phyloP scores from a whole-genome alignment of 352 stramenopile species.

The Saprolegnia diclina region DNA sequence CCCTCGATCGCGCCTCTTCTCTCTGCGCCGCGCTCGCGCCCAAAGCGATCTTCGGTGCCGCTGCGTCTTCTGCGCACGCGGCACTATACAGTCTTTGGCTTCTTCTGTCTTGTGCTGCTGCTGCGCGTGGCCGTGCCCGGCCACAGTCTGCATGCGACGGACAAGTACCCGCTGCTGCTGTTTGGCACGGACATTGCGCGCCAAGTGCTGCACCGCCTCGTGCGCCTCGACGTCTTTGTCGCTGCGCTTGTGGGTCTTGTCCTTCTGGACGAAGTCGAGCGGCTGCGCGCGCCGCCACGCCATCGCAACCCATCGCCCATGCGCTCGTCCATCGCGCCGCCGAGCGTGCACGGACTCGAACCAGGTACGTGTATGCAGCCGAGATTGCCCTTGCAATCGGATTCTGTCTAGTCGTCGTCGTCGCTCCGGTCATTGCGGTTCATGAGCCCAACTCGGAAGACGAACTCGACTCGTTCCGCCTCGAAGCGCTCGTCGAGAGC shows the following conservation, averaged over 20 bases:
- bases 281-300: neutral
- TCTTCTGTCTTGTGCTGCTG: constrained; percentile 20
- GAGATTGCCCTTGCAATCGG: neutral
- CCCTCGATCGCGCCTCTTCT: neutral
- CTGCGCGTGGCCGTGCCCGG: constrained; percentile 4
- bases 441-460: neutral
- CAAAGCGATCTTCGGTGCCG: constrained; percentile 33
- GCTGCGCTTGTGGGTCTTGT: constrained; percentile 13
- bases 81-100: constrained; percentile 21
- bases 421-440: neutral
- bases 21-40: constrained; percentile 28
- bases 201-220: constrained; percentile 15
- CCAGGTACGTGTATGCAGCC: neutral
- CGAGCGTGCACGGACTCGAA: no score
- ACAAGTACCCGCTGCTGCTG: neutral
- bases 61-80: constrained; percentile 29
- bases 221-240: constrained; percentile 23
- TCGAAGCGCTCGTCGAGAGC: constrained; percentile 4
- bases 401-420: neutral
- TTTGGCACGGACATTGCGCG: constrained; percentile 2
- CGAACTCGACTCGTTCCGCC: neutral
- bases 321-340: no score
- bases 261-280: constrained; percentile 19
- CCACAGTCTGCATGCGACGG: neutral
- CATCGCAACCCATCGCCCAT: neutral